Conservation (phyloP, 805 yeast species). For the Starmerella powellii region DNA sequence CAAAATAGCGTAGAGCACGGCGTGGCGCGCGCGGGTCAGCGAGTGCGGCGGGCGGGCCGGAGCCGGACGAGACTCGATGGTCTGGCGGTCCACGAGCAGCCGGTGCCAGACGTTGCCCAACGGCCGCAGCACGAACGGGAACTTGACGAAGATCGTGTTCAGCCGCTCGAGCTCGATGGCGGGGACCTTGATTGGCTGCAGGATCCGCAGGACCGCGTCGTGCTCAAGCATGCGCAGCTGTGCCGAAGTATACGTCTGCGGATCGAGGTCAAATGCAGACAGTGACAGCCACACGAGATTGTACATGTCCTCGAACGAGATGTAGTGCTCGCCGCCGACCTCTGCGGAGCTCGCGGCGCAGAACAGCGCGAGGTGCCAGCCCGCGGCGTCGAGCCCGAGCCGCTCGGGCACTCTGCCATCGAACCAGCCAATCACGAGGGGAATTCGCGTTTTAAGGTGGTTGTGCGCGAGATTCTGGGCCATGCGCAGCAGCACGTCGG, state of each 20-base stretch:
- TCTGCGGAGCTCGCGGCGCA: constrained; percentile 11
- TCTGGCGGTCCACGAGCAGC: constrained; percentile 30
- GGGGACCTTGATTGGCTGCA: constrained; percentile 17
- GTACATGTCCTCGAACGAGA: constrained; percentile 18
- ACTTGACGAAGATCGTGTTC: constrained; percentile 3
- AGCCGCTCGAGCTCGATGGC: constrained; percentile 14
- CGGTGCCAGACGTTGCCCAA: constrained; percentile 36
- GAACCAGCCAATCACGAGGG: constrained; percentile 15
- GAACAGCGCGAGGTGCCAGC: constrained; percentile 14
- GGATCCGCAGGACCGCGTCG: constrained; percentile 3
- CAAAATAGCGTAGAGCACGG: constrained; percentile 35
- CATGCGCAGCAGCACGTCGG: constrained; percentile 14
- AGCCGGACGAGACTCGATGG: too few relatives aligned
- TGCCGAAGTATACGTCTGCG: constrained; percentile 5
- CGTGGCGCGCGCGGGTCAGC: constrained; percentile 31
- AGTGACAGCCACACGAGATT: constrained; percentile 13
- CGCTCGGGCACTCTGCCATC: constrained; percentile 13
- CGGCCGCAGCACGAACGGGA: constrained; percentile 29
- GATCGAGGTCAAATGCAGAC: constrained; percentile 18
- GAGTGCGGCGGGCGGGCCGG: too few relatives aligned
- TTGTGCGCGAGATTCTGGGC: constrained; percentile 10
- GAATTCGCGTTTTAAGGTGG: background rate
- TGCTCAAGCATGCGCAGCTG: background rate
- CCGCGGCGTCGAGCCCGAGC: constrained; percentile 2
- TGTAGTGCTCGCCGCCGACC: constrained; percentile 12